Evolutionary conservation across 2,329 filamentous ascomycete species (phyloP), one percentile per base, ranked within the genome.

Genomic region (Penicillium sp.): DNA sequence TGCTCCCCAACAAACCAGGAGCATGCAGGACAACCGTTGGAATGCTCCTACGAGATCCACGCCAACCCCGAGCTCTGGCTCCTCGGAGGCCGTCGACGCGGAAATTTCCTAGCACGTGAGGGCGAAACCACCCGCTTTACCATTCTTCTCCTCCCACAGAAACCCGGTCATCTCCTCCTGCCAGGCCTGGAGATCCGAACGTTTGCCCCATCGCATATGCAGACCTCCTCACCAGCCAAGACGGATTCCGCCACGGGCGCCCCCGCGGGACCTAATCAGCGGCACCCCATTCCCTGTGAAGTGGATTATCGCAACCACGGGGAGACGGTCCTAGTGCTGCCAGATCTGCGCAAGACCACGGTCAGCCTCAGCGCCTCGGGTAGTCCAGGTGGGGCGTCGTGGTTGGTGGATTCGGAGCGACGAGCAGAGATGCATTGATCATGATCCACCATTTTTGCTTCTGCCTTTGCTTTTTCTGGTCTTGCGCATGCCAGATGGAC

Each of bases 31-130:
- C 77, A 78, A 0, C 80, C 85, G 22, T 78, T 92, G 1, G 86
- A 92, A 59, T 96, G 96, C 67, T 85, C 87, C 61, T 95, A 94
- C 72, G 92, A 96, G 63, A 80, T 97, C 22, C 85, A 85, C 14
- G 87, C 88, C 1, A 84, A 86, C 15, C 77, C 83, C 2, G 91
- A 93, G 37, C 81, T 84, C 0, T 97, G 93, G 93, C 83, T 97
- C 1, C 78, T 97, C 3, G 92, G 91, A 22, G 93, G 92, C 0
- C 85, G 88, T 42, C 83, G 89, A 47, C 89, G 90, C 60, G 89
- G 88, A 0, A 89, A 90, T 67, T 95, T 96, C 66, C 82, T 67
- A 6, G 71, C 72, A 7, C 59, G 66, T 48, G 76, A 84, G 59
- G 77, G 75, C 43, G 78, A 84, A 54, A 67, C 68, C 4, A 70